Conservation (phyloP, 805 yeast genomes). For the Hyphopichia homilentoma region DNA sequence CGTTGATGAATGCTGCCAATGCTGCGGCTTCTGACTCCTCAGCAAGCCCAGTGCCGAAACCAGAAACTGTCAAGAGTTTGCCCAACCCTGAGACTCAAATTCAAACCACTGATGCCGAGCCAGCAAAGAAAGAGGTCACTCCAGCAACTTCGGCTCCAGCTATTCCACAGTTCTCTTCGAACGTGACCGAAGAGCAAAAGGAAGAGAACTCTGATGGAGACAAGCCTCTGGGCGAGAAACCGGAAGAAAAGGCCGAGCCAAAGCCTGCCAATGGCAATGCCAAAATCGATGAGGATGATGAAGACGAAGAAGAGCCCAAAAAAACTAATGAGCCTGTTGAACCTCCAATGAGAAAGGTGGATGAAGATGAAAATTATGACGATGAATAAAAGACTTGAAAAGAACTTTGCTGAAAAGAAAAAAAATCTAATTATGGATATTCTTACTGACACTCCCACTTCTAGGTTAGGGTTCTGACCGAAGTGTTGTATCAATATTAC, state of each 20-base stretch:
- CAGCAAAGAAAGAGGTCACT: background rate
- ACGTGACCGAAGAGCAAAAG: slow-evolving; percentile 12
- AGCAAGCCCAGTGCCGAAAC: background rate
- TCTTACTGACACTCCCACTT: no score
- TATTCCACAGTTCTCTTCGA: slow-evolving; percentile 17
- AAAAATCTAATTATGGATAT: no score
- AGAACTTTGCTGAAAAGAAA: background rate
- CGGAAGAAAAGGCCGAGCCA: no score
- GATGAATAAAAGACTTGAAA: slow-evolving; percentile 23
- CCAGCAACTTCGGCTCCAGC: slow-evolving; percentile 3
- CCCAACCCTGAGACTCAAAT: background rate
- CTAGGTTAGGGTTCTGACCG: no score
- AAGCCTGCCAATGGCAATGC: background rate
- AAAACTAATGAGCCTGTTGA: slow-evolving; percentile 28
- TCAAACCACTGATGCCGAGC: background rate
- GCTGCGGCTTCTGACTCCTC: slow-evolving; percentile 3
- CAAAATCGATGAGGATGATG: slow-evolving; percentile 11
- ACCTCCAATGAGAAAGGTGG: slow-evolving; percentile 43
- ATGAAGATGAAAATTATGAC: slow-evolving; percentile 45
- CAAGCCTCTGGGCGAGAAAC: no score
- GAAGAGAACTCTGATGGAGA: background rate
- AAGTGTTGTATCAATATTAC: no score
- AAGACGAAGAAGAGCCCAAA: slow-evolving; percentile 28
- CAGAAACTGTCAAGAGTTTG: background rate
- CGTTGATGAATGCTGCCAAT: background rate